phyloP scores from a whole-genome alignment of 2,329 filamentous ascomycete species.

The Juglanconis juglandina region DNA sequence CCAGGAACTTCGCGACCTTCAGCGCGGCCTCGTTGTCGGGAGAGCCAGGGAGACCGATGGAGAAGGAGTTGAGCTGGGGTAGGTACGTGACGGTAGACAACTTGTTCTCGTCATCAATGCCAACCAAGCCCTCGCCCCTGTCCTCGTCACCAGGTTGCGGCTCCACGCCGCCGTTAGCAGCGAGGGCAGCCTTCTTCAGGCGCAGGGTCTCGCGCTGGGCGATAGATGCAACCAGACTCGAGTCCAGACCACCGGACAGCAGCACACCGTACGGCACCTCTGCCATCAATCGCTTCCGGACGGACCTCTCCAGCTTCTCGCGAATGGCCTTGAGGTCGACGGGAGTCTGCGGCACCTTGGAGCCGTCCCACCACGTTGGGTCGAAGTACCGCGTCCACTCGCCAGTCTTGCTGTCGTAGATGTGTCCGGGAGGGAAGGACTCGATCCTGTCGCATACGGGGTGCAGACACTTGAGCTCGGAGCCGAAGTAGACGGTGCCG shows the following conservation, averaged over 20 bases:
- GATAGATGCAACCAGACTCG: conserved; percentile 90
- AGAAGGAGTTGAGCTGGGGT: conserved; percentile 97
- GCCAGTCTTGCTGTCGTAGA: conserved; percentile 92
- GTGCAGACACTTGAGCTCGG: conserved; percentile 90
- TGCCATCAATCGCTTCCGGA: conserved; percentile 96
- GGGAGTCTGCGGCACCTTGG: conserved; percentile 72
- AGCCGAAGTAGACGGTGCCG: conserved; percentile 88
- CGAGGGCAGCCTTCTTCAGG: conserved; percentile 62
- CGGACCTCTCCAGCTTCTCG: conserved; percentile 80
- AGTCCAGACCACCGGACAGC: conserved; percentile 92
- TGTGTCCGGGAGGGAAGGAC: conserved; percentile 88
- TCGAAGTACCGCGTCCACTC: conserved; percentile 84
- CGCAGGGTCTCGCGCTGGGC: conserved; percentile 88
- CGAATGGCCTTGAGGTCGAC: conserved; percentile 81
- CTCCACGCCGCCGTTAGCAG: conserved; percentile 40
- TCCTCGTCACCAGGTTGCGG: conserved; percentile 50
- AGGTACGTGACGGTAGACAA: conserved; percentile 87
- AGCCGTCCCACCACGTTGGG: conserved; percentile 86
- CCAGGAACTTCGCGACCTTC: conserved; percentile 93
- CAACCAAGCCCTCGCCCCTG: conserved; percentile 72
- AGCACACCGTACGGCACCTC: conserved; percentile 97
- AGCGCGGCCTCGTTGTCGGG: conserved; percentile 89
- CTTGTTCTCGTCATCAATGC: conserved; percentile 89
- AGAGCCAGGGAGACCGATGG: conserved; percentile 88
- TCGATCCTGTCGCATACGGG: conserved; percentile 94